Base-by-base conservation (phyloP, 257 asterid species). In the Linaria vulgaris region DNA sequence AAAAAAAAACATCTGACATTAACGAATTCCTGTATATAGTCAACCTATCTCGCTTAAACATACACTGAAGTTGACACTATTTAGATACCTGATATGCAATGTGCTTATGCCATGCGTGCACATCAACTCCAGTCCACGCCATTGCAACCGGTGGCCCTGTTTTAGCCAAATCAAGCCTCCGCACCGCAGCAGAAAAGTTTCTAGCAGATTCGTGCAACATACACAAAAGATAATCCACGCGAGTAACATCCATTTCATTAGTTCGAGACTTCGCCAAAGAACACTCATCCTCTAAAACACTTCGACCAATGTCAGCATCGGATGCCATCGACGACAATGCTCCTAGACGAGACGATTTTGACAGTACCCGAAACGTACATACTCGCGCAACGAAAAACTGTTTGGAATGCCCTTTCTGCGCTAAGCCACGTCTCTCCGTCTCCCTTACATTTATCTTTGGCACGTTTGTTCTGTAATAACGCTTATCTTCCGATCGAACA, bases 111-210 rank as follows among this genome's bases (percentile, higher is more conserved):
- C 79, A 76, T 19, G 74, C 73, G 31, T 76, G 57, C 6, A 72
- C 78, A 59, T 76, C 79, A 0, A 80, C 61, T 21, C 77, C 82
- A 27, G 47, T 76, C 95, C 95, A 85, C 1, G 91, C 96, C 89
- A 81, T 85, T 13, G 91, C 85, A 68, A 85, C 69, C 51, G 82
- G 80, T 2, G 88, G 74, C 16, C 83, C 82, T 3, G 70, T 74
- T 67, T 76, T 58, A 24, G 66, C 82, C 76, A 81, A 72, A 16
- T 81, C 82, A 68, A 64, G 91, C 4, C 52, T 64, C 76, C 72
- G 80, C 12, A 75, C 58, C 23, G 78, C 75, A 53, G 57, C 61
- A 1, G 96, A 85, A 69, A 87, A 87, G 58, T 85, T 82, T 63
- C 80, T 72, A 16, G 96, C 81, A 62, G 85, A 79, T 64, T 85